These are phyloP conservation scores for Blastobotrys raffinosifermentans DNA, from an alignment of 1,139 yeast genomes.

Conservation along the genomic window DNA sequence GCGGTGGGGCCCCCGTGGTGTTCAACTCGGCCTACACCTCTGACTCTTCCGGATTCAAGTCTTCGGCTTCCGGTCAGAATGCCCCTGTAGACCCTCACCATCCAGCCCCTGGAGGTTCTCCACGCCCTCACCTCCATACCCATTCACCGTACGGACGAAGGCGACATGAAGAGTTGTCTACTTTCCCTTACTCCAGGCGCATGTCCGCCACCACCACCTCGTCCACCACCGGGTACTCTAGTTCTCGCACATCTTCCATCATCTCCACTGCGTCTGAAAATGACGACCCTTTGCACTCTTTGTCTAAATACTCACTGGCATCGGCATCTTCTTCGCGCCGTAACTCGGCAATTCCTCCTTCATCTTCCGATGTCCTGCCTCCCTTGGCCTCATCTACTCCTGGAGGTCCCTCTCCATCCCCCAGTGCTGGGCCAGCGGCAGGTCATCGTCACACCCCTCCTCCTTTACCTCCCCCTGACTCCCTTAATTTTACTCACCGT, in stretches of 20 bases:
- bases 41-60: constrained; percentile 29
- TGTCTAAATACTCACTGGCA: constrained; percentile 27
- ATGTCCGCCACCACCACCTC: constrained; percentile 17
- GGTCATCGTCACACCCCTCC: constrained; percentile 4
- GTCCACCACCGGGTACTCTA: constrained; percentile 15
- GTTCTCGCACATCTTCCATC: constrained; percentile 24
- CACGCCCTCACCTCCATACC: constrained; percentile 7
- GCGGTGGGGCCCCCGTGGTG: constrained; percentile 13
- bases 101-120: constrained; percentile 6
- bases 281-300: constrained; percentile 29
- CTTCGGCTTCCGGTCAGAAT: constrained; percentile 20
- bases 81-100: constrained; percentile 25
- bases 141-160: constrained; percentile 4
- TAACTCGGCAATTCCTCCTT: constrained; percentile 25
- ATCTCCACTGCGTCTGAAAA: constrained; percentile 27
- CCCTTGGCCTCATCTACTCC: constrained; percentile 6
- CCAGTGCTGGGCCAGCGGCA: no score
- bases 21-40: constrained; percentile 29
- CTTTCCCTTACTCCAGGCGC: constrained; percentile 20
- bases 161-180: constrained; percentile 10
- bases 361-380: constrained; percentile 7
- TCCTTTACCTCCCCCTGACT: constrained; percentile 1
- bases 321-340: constrained; percentile 26
- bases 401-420: no score
- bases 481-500: constrained; percentile 10